A percentile compares a stretch with the other conserved stretches of the same genome.
These are phyloP conservation scores for Halophytophthora polymorphica DNA, from an alignment of 352 stramenopile species.

Conservation along the genomic window DNA sequence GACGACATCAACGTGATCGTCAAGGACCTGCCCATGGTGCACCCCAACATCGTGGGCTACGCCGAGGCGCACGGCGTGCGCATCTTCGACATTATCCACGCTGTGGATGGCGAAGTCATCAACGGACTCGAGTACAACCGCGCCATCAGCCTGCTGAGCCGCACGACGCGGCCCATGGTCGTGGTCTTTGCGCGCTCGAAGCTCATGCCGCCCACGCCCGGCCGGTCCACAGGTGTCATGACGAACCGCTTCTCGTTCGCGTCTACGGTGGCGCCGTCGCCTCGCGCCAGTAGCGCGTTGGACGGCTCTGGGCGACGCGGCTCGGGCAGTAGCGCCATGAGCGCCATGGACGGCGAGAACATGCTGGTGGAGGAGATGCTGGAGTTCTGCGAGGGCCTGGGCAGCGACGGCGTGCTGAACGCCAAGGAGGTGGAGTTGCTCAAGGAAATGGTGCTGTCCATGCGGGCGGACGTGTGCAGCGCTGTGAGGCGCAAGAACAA, in stretches of 20 bases:
- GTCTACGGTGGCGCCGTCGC: conserved; percentile 66
- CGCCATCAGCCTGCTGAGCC: conserved; percentile 73
- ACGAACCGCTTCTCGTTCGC: conserved; percentile 72
- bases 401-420: conserved; percentile 46
- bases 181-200: conserved; percentile 79
- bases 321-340: conserved; percentile 43
- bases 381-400: conserved; percentile 76
- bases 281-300: conserved; percentile 26
- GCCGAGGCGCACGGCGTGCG: conserved; percentile 78
- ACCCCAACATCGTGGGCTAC: conserved; percentile 82
- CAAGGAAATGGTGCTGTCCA: conserved; percentile 75
- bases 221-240: conserved; percentile 46
- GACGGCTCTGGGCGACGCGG: conserved; percentile 38
- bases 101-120: conserved; percentile 75
- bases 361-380: conserved; percentile 84
- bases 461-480: conserved; percentile 69
- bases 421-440: conserved; percentile 67
- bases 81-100: conserved; percentile 78
- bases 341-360: conserved; percentile 49
- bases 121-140: conserved; percentile 80
- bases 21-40: conserved; percentile 76
- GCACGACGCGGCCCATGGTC: conserved; percentile 62
- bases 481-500: conserved; percentile 80
- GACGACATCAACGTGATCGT: conserved; percentile 86
- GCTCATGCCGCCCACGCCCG: conserved; percentile 52